These are phyloP conservation scores for Leccinum sublutescens DNA, from an alignment of 768 basidiomycete genomes.

Conservation along the genomic window DNA sequence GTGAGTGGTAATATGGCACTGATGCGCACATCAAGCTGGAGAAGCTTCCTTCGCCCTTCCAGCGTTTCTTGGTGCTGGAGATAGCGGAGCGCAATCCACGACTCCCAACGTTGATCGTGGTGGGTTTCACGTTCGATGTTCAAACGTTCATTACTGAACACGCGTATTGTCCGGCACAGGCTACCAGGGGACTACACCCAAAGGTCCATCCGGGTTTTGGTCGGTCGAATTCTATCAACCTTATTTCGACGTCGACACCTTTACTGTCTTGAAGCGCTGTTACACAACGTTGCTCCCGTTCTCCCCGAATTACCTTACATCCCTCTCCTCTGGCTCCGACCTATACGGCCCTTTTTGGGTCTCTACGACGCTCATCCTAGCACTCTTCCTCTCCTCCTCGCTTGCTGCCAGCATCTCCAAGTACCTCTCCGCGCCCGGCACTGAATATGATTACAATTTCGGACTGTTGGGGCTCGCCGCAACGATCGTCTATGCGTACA, in stretches of 20 bases:
- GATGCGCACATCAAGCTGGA: neutral
- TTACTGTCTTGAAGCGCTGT: constrained; percentile 71
- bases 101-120: constrained; percentile 49
- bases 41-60: neutral
- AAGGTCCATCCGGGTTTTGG: constrained; percentile 65
- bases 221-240: constrained; percentile 81
- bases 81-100: constrained; percentile 24
- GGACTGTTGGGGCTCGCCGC: constrained; percentile 79
- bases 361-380: constrained; percentile 89
- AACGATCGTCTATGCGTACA: constrained; percentile 84
- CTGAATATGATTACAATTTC: constrained; percentile 79
- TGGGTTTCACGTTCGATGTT: constrained; percentile 22
- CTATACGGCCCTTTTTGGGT: constrained; percentile 98
- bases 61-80: constrained; percentile 56
- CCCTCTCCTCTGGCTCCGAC: constrained; percentile 55
- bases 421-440: constrained; percentile 68
- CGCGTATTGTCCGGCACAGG: constrained; percentile 39
- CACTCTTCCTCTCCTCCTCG: constrained; percentile 90
- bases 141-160: neutral
- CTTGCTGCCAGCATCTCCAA: constrained; percentile 83
- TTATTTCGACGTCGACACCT: constrained; percentile 88
- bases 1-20: constrained; percentile 33
- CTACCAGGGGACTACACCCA: constrained; percentile 47
- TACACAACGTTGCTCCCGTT: constrained; percentile 78
- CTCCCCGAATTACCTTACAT: constrained; percentile 59